Evolutionary conservation across 192 early-diverging fungal species (phyloP), one percentile per base, ranked within the genome.

Genomic region (Coemansia erecta): DNA sequence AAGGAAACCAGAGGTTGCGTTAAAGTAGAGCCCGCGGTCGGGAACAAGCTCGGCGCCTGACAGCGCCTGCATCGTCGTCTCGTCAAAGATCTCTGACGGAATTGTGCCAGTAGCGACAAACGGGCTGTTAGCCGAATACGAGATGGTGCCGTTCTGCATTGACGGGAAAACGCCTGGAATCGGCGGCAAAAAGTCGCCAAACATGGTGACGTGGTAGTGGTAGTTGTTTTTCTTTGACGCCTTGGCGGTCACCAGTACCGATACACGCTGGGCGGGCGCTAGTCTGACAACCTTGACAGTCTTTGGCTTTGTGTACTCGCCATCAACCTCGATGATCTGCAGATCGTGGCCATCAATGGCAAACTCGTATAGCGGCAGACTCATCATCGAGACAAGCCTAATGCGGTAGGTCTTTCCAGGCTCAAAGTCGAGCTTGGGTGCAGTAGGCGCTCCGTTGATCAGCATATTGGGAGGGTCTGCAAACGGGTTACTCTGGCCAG

Each of bases 371-470:
- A 83, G 83, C 8, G 84, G 74, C 58, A 91, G 67, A n/a, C 82
- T 84, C 53, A 83, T 84, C 83, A 88, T 90, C 64, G 84, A 87
- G 59, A 95, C 82, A 35, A 95, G 54, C 17, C 91, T 87, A 61
- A 95, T 73, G 60, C 89, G 86, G 70, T 92, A 92, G 13, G 84
- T 90, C 70, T 87, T 90, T 41, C 88, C 88, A 11, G 90, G 85
- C 17, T 71, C 68, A 66, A 95, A 89, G 28, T 61, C 41, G 58
- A 90, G 67, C 14, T 18, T n/a, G 14, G 63, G 54, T 19, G 66
- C 68, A n/a, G 77, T 65, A n/a, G 76, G 53, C 12, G 56, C 57
- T 12, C 53, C 72, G 41, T 46, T 63, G 12, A 59, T 85, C 14
- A 41, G 55, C 40, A 76, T 65, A 44, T 86, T 78, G 43, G 85